Conservation (phyloP, 306 rosid genomes). For the Mimosa pudica region DNA sequence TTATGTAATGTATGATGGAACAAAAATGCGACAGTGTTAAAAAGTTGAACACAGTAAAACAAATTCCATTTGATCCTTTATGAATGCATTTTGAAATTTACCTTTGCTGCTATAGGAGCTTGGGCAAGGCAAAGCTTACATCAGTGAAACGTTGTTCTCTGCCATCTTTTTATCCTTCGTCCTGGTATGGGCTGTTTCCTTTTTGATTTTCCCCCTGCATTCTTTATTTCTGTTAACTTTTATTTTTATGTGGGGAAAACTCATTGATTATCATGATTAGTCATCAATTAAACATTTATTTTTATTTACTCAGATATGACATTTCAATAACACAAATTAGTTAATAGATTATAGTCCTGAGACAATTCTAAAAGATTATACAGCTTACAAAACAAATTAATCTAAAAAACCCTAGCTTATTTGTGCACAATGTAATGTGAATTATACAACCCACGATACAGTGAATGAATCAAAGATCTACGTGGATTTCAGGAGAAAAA, state of each 20-base stretch:
- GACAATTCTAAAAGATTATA: slow-evolving; percentile 40
- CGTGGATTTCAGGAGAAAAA: slow-evolving; percentile 5
- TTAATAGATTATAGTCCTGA: slow-evolving; percentile 35
- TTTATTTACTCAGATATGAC: too few species aligned
- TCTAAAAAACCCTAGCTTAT: slow-evolving; percentile 5
- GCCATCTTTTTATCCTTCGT: slow-evolving; percentile 77
- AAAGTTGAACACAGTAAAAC: not conserved
- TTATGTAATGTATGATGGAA: not conserved
- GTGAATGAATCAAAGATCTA: not conserved
- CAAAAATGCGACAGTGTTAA: not conserved
- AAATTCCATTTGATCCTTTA: not conserved
- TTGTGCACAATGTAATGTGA: slow-evolving; percentile 40
- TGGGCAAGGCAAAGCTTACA: slow-evolving; percentile 81
- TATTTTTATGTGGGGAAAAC: not conserved
- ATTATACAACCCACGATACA: not conserved
- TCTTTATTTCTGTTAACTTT: not conserved
- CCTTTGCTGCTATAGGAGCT: slow-evolving; percentile 64
- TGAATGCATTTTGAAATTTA: slow-evolving; percentile 32
- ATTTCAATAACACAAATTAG: too few species aligned
- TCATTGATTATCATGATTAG: not conserved
- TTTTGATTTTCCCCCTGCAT: not conserved
- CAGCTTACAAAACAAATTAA: slow-evolving; percentile 16
- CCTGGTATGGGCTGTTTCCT: slow-evolving; percentile 58
- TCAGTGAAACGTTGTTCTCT: slow-evolving; percentile 87
- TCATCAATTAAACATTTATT: not conserved